Evolutionary conservation across 495 filamentous ascomycete genomes (phyloP).

Genomic region (Hyaloscypha bicolor): DNA sequence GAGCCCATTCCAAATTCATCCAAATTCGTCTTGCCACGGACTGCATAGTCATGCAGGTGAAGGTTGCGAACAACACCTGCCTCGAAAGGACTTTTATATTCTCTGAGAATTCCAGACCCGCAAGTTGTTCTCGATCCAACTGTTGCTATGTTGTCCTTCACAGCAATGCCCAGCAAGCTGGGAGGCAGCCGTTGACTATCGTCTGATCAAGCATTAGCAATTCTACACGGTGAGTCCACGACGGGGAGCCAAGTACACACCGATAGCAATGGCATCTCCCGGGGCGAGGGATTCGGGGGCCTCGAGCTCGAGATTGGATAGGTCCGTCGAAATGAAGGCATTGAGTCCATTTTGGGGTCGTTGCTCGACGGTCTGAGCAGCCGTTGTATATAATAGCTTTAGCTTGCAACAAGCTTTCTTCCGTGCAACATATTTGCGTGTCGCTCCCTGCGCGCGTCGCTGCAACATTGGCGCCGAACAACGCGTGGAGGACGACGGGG

Average conservation of each 20-base stretch:
- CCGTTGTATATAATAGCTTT: neutral
- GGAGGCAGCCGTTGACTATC: neutral
- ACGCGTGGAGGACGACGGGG: neutral
- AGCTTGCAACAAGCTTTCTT: neutral
- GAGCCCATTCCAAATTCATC: constrained; percentile 99
- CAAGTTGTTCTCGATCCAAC: constrained; percentile 65
- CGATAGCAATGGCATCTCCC: neutral
- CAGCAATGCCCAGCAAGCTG: constrained; percentile 48
- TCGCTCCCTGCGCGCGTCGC: neutral
- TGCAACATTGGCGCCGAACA: neutral
- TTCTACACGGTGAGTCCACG: neutral
- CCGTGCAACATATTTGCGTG: neutral
- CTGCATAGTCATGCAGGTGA: constrained; percentile 25
- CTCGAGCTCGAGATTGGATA: neutral
- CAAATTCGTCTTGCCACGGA: constrained; percentile 85
- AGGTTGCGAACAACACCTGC: constrained; percentile 73
- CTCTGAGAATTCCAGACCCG: constrained; percentile 73
- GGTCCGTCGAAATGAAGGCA: neutral
- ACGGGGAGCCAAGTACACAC: neutral
- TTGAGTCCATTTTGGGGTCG: neutral
- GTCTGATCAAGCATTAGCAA: neutral
- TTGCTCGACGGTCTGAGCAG: neutral
- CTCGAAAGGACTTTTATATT: constrained; percentile 74
- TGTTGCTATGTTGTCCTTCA: constrained; percentile 93
- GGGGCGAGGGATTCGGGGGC: neutral